These are phyloP conservation scores for Cucurbita pepo DNA, from an alignment of 306 rosid genomes.

Conservation along the genomic window DNA sequence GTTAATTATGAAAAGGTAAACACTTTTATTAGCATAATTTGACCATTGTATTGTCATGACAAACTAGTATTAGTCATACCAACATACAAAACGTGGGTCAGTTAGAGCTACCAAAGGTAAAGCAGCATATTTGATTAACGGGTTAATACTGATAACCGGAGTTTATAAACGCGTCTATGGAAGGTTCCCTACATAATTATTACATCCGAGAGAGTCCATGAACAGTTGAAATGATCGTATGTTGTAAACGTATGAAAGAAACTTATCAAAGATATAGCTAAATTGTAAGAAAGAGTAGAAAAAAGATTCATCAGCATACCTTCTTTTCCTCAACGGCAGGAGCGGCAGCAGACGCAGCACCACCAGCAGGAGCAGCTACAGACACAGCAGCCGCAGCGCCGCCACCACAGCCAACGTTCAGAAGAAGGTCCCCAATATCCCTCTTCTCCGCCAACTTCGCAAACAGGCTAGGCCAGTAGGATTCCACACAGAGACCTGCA, in stretches of 20 bases:
- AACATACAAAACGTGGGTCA: neutral
- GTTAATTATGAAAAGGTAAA: neutral
- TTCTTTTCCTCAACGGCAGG: slow-evolving; percentile 45
- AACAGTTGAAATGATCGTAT: neutral
- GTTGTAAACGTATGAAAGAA: neutral
- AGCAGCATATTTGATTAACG: neutral
- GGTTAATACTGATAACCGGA: no score
- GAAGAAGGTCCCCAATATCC: slow-evolving; percentile 40
- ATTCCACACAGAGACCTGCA: slow-evolving; percentile 34
- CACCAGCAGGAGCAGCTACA: slow-evolving; percentile 20
- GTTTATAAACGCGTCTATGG: no score
- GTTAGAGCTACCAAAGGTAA: neutral
- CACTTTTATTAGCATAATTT: neutral
- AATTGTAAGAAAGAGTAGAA: neutral
- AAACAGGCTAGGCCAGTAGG: slow-evolving; percentile 60
- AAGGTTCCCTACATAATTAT: neutral
- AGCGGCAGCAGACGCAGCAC: slow-evolving; percentile 20
- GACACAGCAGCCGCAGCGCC: slow-evolving; percentile 27
- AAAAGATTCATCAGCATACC: slow-evolving; percentile 16
- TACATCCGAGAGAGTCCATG: neutral
- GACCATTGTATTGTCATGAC: neutral
- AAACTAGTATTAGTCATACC: neutral
- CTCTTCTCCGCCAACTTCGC: slow-evolving; percentile 55
- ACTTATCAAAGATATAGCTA: neutral
- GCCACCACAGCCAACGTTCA: slow-evolving; percentile 38